Percentiles rank a stretch among this genome's conserved stretches.
phyloP scores from a whole-genome alignment of 2,329 filamentous ascomycete species.

The Colletotrichum orbiculare region DNA sequence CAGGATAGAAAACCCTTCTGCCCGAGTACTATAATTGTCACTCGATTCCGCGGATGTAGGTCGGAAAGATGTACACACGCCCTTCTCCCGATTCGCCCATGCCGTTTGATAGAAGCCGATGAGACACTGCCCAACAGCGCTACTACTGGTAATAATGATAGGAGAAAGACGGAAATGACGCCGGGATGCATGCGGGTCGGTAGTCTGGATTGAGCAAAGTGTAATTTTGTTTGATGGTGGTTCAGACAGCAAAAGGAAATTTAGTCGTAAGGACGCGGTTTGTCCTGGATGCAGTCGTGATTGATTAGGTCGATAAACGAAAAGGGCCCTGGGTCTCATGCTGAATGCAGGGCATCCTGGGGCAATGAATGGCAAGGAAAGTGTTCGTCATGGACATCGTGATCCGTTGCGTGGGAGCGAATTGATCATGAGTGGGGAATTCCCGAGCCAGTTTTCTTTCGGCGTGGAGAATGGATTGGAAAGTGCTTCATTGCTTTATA shows the following conservation, averaged over 20 bases:
- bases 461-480: constrained; percentile 29
- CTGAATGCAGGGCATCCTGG: constrained; percentile 23
- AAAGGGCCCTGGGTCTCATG: constrained; percentile 23
- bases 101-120: background rate
- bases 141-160: constrained; percentile 4
- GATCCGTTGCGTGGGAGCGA: constrained; percentile 38
- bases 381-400: constrained; percentile 37
- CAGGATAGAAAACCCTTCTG: too few species aligned
- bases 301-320: constrained; percentile 29
- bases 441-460: constrained; percentile 16
- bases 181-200: constrained; percentile 5
- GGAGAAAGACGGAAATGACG: constrained; percentile 1
- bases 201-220: background rate
- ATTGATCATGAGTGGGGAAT: constrained; percentile 34
- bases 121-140: background rate
- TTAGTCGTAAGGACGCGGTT: constrained; percentile 27
- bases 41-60: too few species aligned
- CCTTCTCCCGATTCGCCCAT: constrained; percentile 1
- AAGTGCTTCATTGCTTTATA: constrained; percentile 32
- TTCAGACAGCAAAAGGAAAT: constrained; percentile 19
- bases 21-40: too few species aligned
- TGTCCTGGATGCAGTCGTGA: constrained; percentile 35
- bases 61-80: too few species aligned
- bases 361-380: constrained; percentile 33
- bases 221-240: constrained; percentile 11